Evolutionary conservation across 352 stramenopile genomes (phyloP), one percentile per base, ranked within the genome.

Genomic region (Pythium insidiosum): DNA sequence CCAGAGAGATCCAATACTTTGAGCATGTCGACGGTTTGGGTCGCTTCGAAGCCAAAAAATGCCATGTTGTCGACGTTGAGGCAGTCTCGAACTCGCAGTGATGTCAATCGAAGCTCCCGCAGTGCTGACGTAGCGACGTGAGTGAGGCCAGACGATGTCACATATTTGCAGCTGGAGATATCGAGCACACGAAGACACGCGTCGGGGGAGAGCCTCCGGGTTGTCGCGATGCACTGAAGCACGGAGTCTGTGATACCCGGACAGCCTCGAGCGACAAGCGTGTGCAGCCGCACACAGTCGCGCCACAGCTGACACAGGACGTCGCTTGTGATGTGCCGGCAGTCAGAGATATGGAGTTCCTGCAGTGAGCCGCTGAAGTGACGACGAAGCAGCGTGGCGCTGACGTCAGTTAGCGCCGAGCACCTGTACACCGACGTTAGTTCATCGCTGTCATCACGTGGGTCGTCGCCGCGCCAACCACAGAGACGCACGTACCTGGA

Each of bases 1-100:
- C 61, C 71, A 0, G 57, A 58, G 1, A 87, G 43, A 36, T 79
- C 65, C 18, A 87, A 51, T 0, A 26, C 50, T 5, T 28, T 40
- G 0, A 89, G 47, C 1, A 55, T 47, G 1, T 0, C 19, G 13
- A 87, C 48, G 0, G 54, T 58, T 0, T 13, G 6, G 18, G 68
- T 84, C 12, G 48, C 67, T 21, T 84, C 76, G 53, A 89, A 85
- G 1, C 63, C 64, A 38, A 89, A 85, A 40, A 89, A 89, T 11
- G 73, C 73, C 71, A 84, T 87, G 30, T 77, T 73, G 39, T 73
- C 56, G 1, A 89, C 62, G 2, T 72, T 60, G 0, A 80, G 50
- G 40, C 76, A 89, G 24, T 89, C 60, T 2, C 66, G 63, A 15
- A 84, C 22, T 2, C 56, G 50, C 19, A 89, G 44, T 20, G 51